Percentiles rank a stretch among this genome's conserved stretches.
Conservation (phyloP, 2,329 filamentous ascomycete species). For the Ophiocordyceps camponoti-saundersi region DNA sequence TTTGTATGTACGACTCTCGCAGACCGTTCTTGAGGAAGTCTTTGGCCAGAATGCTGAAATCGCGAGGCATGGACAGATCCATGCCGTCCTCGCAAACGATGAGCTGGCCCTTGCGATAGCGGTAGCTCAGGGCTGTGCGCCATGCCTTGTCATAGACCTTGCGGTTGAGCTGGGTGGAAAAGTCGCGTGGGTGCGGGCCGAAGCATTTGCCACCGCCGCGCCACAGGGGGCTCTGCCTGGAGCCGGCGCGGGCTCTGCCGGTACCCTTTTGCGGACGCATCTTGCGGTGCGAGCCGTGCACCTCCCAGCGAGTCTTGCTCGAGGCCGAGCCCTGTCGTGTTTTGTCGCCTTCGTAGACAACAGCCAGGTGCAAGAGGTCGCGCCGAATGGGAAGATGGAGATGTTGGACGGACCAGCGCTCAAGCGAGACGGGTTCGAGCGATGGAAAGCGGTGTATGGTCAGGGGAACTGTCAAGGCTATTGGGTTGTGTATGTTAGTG, state of each 20-base stretch:
- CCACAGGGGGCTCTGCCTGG: constrained; percentile 65
- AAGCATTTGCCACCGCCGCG: constrained; percentile 75
- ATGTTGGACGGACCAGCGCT: constrained; percentile 65
- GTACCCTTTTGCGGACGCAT: constrained; percentile 74
- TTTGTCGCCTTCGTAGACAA: constrained; percentile 82
- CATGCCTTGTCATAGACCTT: constrained; percentile 95
- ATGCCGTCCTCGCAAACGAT: constrained; percentile 67
- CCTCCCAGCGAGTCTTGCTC: constrained; percentile 66
- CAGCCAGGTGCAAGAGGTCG: constrained; percentile 82
- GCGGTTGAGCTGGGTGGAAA: constrained; percentile 62
- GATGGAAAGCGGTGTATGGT: constrained; percentile 84
- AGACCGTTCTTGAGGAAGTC: constrained; percentile 28
- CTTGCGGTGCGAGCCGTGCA: constrained; percentile 72
- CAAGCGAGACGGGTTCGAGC: constrained; percentile 66
- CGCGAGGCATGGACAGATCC: constrained; percentile 42
- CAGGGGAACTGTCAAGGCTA: constrained; percentile 51
- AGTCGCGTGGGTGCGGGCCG: constrained; percentile 86
- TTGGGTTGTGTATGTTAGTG: background rate
- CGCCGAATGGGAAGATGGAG: constrained; percentile 74
- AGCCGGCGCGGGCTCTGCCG: constrained; percentile 63
- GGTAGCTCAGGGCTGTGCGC: constrained; percentile 84
- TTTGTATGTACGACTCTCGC: constrained; percentile 38
- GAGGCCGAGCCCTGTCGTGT: constrained; percentile 75
- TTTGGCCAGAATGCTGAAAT: constrained; percentile 26
- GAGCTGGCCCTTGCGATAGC: constrained; percentile 75